phyloP scores from a whole-genome alignment of 345 rosid genomes.

The Mangifera indica region DNA sequence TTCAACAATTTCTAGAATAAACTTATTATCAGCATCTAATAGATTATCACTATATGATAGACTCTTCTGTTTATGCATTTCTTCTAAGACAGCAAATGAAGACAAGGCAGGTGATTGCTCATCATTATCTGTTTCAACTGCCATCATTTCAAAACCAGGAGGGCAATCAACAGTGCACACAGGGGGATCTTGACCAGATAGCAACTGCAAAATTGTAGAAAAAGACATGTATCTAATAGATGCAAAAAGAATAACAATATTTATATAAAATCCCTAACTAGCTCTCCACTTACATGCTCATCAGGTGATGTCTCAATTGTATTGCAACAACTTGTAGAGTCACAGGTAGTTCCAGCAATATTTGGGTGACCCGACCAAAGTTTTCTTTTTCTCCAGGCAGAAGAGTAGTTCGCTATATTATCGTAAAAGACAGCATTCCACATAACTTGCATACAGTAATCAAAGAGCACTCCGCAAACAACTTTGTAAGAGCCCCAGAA shows the following conservation, averaged over 20 bases:
- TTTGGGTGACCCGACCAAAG: constrained; percentile 57
- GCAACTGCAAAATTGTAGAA: constrained; percentile 40
- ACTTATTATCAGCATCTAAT: constrained; percentile 26
- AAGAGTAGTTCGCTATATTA: constrained; percentile 44
- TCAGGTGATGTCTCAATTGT: constrained; percentile 26
- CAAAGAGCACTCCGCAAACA: constrained; percentile 61
- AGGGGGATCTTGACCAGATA: constrained; percentile 34
- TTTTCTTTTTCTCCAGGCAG: constrained; percentile 66
- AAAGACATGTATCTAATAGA: constrained; percentile 17
- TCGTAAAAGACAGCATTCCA: constrained; percentile 94
- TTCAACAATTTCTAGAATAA: constrained; percentile 52
- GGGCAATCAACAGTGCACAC: constrained; percentile 37
- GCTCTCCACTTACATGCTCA: constrained; percentile 34
- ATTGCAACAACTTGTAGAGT: constrained; percentile 12
- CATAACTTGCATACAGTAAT: constrained; percentile 68
- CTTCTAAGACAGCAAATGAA: constrained; percentile 24
- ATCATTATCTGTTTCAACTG: constrained; percentile 24
- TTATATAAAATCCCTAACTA: neutral
- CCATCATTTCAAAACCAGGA: constrained; percentile 44
- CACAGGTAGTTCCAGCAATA: constrained; percentile 22
- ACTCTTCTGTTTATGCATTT: constrained; percentile 25
- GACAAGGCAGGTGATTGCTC: constrained; percentile 14
- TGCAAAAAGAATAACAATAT: constrained; percentile 4
- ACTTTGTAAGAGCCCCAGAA: constrained; percentile 55
- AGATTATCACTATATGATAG: constrained; percentile 18